Conservation (phyloP, 495 filamentous ascomycete genomes). For the Mycothermus thermophilus region DNA sequence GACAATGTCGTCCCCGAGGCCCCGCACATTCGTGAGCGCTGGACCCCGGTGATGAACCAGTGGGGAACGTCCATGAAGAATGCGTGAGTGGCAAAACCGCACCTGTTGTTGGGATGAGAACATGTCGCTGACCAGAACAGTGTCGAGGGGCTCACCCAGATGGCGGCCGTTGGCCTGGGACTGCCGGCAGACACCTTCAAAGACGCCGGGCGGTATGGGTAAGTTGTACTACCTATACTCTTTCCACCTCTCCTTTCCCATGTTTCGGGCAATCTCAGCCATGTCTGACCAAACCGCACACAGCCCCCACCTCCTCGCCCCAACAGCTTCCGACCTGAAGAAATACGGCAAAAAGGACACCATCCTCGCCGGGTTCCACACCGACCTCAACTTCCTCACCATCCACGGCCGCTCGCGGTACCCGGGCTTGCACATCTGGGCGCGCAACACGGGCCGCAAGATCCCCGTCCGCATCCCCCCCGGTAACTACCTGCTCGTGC, state of each 20-base stretch:
- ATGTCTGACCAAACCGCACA: too few relatives aligned
- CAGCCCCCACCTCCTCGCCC: conserved; percentile 38
- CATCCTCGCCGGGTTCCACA: conserved; percentile 40
- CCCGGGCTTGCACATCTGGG: conserved; percentile 40
- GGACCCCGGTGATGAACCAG: conserved; percentile 32
- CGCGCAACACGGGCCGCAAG: conserved; percentile 36
- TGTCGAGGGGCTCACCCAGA: conserved; percentile 34
- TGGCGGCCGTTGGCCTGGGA: conserved; percentile 35
- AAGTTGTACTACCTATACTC: conserved; percentile 3
- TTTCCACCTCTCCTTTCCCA: background rate
- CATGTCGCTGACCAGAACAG: conserved; percentile 7
- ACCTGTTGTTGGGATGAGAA: background rate
- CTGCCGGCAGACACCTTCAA: conserved; percentile 31
- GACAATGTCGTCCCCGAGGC: conserved; percentile 31
- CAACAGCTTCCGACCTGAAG: conserved; percentile 35
- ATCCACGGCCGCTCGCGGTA: conserved; percentile 42
- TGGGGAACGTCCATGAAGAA: conserved; percentile 39
- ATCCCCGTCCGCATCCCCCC: conserved; percentile 36
- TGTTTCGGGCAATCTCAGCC: background rate
- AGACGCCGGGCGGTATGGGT: conserved; percentile 37
- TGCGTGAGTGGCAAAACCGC: conserved; percentile 24
- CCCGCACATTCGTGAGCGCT: conserved; percentile 27
- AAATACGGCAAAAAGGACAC: conserved; percentile 35
- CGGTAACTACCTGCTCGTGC: conserved; percentile 36
- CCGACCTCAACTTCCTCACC: conserved; percentile 41